Conservation (phyloP, 192 early-diverging fungal species). For the Funneliformis mosseae region DNA sequence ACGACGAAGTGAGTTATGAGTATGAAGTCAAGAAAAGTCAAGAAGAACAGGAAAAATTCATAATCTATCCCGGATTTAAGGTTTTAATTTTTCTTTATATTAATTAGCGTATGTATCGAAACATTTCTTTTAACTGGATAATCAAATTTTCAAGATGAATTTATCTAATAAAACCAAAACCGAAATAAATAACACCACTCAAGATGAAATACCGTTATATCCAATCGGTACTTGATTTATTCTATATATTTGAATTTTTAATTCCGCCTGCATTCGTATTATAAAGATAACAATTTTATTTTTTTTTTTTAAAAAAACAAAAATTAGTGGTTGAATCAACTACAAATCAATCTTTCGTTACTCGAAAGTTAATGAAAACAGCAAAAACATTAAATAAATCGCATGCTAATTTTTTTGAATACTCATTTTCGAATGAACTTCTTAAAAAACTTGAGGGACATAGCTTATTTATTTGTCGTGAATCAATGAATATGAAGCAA, state of each 20-base stretch:
- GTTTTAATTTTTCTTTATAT: not conserved
- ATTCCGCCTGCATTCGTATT: too few relatives aligned
- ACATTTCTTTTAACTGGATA: not conserved
- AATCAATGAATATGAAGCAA: conserved; percentile 1
- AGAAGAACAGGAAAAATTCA: conserved; percentile 27
- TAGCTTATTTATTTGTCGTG: not conserved
- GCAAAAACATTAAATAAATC: not conserved
- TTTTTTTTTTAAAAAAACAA: not conserved
- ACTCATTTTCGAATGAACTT: not conserved
- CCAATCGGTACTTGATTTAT: not conserved
- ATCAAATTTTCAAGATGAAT: not conserved
- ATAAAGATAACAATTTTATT: not conserved
- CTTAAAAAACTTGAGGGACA: not conserved
- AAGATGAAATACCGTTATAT: not conserved
- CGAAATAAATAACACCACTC: not conserved
- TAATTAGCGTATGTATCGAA: not conserved
- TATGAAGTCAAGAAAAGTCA: conserved; percentile 26
- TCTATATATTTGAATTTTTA: not conserved
- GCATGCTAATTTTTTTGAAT: not conserved
- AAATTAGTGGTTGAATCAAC: conserved; percentile 11
- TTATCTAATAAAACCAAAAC: not conserved
- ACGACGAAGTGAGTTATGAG: not conserved
- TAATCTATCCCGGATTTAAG: conserved; percentile 14
- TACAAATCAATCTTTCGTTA: conserved; percentile 18
- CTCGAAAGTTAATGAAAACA: not conserved